A percentile compares a stretch with the other conserved stretches of the same genome.
phyloP scores from a whole-genome alignment of 352 stramenopile species.

The Globisporangium yorkense region DNA sequence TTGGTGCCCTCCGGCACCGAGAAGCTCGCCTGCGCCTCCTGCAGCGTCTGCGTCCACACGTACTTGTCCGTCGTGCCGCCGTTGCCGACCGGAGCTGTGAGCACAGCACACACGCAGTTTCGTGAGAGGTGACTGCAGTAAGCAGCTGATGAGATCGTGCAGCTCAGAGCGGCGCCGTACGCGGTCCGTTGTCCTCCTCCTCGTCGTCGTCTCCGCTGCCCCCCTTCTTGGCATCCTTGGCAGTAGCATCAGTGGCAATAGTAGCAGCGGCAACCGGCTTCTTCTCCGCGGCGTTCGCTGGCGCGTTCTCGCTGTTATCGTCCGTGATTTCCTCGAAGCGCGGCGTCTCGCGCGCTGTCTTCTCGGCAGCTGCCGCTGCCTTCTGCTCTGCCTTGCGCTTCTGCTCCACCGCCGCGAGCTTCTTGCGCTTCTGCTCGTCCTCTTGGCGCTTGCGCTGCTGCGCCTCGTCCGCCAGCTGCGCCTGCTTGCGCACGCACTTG shows the following conservation, averaged over 20 bases:
- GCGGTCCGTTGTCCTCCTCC: constrained; percentile 56
- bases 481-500: constrained; percentile 91
- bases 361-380: constrained; percentile 17
- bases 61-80: constrained; percentile 92
- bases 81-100: constrained; percentile 86
- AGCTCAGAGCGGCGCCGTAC: constrained; percentile 23
- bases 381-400: constrained; percentile 36
- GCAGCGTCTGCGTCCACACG: constrained; percentile 97
- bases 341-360: constrained; percentile 25
- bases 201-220: constrained; percentile 28
- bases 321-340: constrained; percentile 79
- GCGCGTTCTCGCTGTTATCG: constrained; percentile 20
- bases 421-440: constrained; percentile 74
- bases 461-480: constrained; percentile 76
- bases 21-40: constrained; percentile 93
- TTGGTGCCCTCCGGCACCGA: constrained; percentile 92
- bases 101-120: constrained; percentile 1
- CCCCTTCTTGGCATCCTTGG: constrained; percentile 17
- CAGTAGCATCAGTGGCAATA: constrained; percentile 14
- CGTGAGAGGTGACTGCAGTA: not conserved
- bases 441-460: constrained; percentile 68
- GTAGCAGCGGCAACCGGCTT: constrained; percentile 9
- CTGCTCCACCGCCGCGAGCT: constrained; percentile 46
- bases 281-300: constrained; percentile 17
- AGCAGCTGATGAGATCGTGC: not conserved